Evolutionary conservation across 306 rosid species (phyloP).

Genomic region (Astragalus membranaceus): DNA sequence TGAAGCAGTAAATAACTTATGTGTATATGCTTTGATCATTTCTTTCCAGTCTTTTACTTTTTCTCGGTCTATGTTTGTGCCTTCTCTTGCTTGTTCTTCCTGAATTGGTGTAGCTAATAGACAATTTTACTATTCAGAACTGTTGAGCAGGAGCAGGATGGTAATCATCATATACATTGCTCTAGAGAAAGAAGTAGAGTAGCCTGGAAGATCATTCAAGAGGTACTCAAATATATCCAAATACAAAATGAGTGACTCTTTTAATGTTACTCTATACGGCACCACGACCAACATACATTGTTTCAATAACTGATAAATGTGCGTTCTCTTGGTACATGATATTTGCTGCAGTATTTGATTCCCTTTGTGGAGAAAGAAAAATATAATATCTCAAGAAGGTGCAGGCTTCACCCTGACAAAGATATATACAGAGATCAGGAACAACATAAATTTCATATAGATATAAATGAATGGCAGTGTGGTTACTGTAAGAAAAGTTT

Average conservation of each 20-base stretch:
- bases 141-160: conserved; percentile 25
- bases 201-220: conserved; percentile 51
- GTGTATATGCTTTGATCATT: conserved; percentile 1
- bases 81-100: conserved; percentile 13
- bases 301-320: background rate
- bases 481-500: conserved; percentile 47
- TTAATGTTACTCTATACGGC: background rate
- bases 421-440: conserved; percentile 56
- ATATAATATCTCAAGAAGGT: conserved; percentile 35
- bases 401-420: conserved; percentile 45
- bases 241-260: background rate
- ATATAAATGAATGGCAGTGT: conserved; percentile 49
- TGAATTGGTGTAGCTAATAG: conserved; percentile 26
- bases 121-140: conserved; percentile 24
- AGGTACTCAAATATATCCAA: conserved; percentile 27
- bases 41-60: background rate
- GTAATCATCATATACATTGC: conserved; percentile 39
- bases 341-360: conserved; percentile 39
- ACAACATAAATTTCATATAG: conserved; percentile 36
- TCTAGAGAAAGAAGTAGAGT: conserved; percentile 56
- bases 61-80: conserved; percentile 7
- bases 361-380: conserved; percentile 49
- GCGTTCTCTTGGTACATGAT: conserved; percentile 7
- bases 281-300: background rate
- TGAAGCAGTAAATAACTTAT: background rate